phyloP scores from a whole-genome alignment of 768 basidiomycete species.

The Trichaptum fuscoviolaceum region DNA sequence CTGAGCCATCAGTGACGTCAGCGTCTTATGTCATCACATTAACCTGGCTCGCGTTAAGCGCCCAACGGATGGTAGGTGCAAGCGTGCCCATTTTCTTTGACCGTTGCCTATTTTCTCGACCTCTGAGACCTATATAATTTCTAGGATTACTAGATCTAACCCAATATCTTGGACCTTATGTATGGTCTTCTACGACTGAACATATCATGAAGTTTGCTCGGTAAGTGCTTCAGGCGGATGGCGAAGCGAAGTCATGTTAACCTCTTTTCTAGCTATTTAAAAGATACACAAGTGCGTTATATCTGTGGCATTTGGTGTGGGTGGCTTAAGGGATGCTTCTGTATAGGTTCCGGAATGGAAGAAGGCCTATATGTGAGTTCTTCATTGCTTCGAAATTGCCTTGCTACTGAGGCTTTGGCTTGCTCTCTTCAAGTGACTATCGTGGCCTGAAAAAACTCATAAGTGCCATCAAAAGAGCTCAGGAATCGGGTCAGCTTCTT shows the following conservation, averaged over 20 bases:
- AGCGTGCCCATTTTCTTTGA: too few species aligned
- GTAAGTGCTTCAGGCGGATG: slow-evolving; percentile 28
- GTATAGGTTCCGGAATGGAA: slow-evolving; percentile 71
- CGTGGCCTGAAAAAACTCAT: slow-evolving; percentile 65
- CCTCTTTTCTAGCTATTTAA: slow-evolving; percentile 46
- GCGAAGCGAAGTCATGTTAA: slow-evolving; percentile 1
- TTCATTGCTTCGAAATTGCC: slow-evolving; percentile 2
- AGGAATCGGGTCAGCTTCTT: slow-evolving; percentile 4
- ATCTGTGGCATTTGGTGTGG: neutral
- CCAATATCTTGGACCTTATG: neutral
- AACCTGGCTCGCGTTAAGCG: too few species aligned
- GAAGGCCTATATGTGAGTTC: slow-evolving; percentile 57
- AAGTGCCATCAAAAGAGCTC: slow-evolving; percentile 42
- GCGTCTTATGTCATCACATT: too few species aligned
- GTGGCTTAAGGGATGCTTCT: slow-evolving; percentile 6
- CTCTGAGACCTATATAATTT: too few species aligned
- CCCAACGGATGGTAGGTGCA: too few species aligned
- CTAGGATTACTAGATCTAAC: too few species aligned
- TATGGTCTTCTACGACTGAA: too few species aligned
- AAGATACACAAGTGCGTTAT: slow-evolving; percentile 56
- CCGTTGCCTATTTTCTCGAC: too few species aligned
- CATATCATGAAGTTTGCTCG: slow-evolving; percentile 53
- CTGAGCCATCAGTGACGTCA: too few species aligned
- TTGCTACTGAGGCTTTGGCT: neutral
- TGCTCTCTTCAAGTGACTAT: slow-evolving; percentile 50